Base-by-base conservation (phyloP, 768 basidiomycete genomes). In the Kwoniella heveanensis region DNA sequence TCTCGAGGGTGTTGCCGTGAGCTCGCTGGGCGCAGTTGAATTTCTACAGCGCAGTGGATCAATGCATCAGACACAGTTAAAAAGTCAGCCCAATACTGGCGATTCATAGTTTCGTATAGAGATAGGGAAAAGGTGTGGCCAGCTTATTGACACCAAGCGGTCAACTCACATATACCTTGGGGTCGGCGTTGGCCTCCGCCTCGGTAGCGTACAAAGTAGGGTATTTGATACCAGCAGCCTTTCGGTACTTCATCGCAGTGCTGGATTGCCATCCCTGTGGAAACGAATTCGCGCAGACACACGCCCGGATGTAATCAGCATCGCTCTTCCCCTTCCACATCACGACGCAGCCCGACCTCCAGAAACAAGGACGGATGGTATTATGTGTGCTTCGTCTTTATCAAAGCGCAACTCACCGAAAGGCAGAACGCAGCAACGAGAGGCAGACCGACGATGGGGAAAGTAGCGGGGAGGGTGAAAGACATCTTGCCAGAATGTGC, bases 11-110 rank as follows among this genome's bases (percentile, higher is more conserved):
- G 53, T 77, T 77, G 1, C 36, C 60, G 47, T 77, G 70, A 36
- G 68, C 69, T 49, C 76, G 55, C 47, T 77, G 73, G 29, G 60
- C 55, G 50, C 76, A 77, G 61, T 77, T 72, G 60, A 60, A 74
- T 30, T 48, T 47, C 69, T 70, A 13, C 32, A 32, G 32, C 7
- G 32, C 32, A 32, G 32, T 32, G 7, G 13, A 32, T 32, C 32
- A 32, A 6, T 32, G 5, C 32, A 32, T 32, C 32, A 32, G 32
- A 5, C 32, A n/a, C n/a, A n/a, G n/a, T n/a, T n/a, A n/a, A n/a
- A n/a, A n/a, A n/a, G n/a, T n/a, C n/a, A n/a, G n/a, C n/a, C n/a
- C n/a, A n/a, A n/a, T n/a, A n/a, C n/a, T n/a, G n/a, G n/a, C n/a
- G n/a, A n/a, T n/a, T n/a, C n/a, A n/a, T n/a, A n/a, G n/a, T n/a